Evolutionary conservation across 768 basidiomycete genomes (phyloP).

Genomic region (Mycena leptocephala): DNA sequence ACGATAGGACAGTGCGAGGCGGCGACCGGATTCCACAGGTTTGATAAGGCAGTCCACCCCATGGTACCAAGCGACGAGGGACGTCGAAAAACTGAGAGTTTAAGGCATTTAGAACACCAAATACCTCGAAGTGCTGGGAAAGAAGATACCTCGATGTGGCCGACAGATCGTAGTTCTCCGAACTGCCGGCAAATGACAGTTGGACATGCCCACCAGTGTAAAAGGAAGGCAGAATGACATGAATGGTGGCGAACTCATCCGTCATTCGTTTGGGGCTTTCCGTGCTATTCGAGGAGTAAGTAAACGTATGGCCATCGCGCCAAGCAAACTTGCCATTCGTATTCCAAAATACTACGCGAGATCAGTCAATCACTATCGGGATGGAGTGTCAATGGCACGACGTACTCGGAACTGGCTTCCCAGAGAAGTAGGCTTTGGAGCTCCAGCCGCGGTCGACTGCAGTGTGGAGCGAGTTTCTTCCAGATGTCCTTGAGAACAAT

Average conservation of each 20-base stretch:
- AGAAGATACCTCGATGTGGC: conserved; percentile 31
- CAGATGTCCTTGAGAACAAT: conserved; percentile 35
- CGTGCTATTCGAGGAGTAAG: conserved; percentile 18
- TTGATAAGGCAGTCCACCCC: conserved; percentile 36
- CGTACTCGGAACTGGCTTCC: conserved; percentile 33
- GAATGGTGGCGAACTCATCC: conserved; percentile 33
- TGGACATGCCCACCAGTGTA: conserved; percentile 36
- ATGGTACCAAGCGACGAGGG: conserved; percentile 35
- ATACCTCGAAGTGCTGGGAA: not conserved
- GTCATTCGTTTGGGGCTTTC: conserved; percentile 4
- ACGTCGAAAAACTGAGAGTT: conserved; percentile 33
- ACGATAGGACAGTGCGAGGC: conserved; percentile 32
- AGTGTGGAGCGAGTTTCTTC: conserved; percentile 34
- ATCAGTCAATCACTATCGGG: not conserved
- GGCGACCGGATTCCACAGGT: conserved; percentile 35
- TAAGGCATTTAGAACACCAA: not conserved
- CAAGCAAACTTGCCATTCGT: conserved; percentile 22
- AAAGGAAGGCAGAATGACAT: conserved; percentile 34
- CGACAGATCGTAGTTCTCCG: conserved; percentile 35
- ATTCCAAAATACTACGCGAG: conserved; percentile 19
- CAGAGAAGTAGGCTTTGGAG: conserved; percentile 31
- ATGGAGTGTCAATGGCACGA: not conserved
- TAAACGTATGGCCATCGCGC: not conserved
- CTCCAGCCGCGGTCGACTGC: conserved; percentile 19
- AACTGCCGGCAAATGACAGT: conserved; percentile 30